Percentiles rank a stretch among this genome's conserved stretches.
These are phyloP conservation scores for Triticum urartu DNA, from an alignment of 176 grass and related monocot genomes.

Conservation along the genomic window DNA sequence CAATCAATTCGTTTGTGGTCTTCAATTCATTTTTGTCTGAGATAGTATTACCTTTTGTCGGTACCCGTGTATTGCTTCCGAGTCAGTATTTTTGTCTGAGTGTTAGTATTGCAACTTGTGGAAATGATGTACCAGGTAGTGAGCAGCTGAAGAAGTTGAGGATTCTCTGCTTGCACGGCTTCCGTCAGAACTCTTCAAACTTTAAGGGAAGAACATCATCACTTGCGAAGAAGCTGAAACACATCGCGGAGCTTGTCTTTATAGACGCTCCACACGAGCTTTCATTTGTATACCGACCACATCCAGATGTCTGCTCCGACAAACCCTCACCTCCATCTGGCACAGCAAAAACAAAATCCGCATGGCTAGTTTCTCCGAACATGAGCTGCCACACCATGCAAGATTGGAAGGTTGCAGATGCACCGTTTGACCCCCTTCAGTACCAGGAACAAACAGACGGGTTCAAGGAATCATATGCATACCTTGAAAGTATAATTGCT, in stretches of 20 bases:
- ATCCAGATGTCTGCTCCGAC: background rate
- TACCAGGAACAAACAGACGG: constrained; percentile 77
- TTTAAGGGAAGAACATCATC: constrained; percentile 94
- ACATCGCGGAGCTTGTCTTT: constrained; percentile 68
- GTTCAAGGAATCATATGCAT: constrained; percentile 62
- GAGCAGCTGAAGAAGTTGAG: constrained; percentile 54
- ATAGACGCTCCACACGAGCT: constrained; percentile 84
- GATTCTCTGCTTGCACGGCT: constrained; percentile 93
- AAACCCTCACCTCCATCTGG: constrained; percentile 22
- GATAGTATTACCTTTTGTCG: too few relatives aligned
- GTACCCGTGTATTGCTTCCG: too few relatives aligned
- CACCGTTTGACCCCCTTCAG: constrained; percentile 67
- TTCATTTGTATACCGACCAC: constrained; percentile 67
- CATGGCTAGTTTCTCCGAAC: constrained; percentile 64
- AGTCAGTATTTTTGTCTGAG: background rate
- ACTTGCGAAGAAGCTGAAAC: constrained; percentile 87
- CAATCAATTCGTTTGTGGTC: background rate
- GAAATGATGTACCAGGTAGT: constrained; percentile 50
- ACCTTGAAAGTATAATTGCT: constrained; percentile 49
- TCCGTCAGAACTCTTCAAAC: constrained; percentile 83
- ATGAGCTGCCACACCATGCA: constrained; percentile 21
- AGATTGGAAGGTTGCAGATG: constrained; percentile 61
- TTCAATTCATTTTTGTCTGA: constrained; percentile 3
- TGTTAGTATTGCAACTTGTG: background rate
- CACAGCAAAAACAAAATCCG: constrained; percentile 54